These are phyloP conservation scores for Oryza glaberrima DNA, from an alignment of 176 grass and related monocot species.

Conservation along the genomic window DNA sequence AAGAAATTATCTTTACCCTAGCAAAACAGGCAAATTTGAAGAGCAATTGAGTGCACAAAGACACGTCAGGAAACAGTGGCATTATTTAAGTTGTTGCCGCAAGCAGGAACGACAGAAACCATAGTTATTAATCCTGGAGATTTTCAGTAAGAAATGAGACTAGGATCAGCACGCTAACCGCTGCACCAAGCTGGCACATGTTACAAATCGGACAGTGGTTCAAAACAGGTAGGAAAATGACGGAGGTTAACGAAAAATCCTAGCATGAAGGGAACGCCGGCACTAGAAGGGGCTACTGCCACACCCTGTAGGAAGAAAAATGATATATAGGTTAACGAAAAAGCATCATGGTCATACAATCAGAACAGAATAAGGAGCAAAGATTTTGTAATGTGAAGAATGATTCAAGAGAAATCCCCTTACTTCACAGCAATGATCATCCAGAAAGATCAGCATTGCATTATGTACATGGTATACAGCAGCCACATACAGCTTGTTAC, in stretches of 20 bases:
- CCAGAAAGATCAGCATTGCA: slow-evolving; percentile 12
- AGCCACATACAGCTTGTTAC: slow-evolving; percentile 23
- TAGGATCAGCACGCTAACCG: too few relatives aligned
- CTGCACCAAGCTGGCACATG: slow-evolving; percentile 3
- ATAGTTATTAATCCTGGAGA: slow-evolving; percentile 30
- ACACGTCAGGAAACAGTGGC: not conserved
- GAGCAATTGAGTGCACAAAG: not conserved
- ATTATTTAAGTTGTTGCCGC: not conserved
- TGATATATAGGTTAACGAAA: not conserved
- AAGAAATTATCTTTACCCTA: not conserved
- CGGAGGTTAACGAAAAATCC: not conserved
- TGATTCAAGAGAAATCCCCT: slow-evolving; percentile 14
- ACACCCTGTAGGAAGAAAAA: slow-evolving; percentile 33
- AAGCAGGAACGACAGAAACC: not conserved
- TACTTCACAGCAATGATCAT: slow-evolving; percentile 30
- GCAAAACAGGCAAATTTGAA: not conserved
- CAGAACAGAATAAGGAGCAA: not conserved
- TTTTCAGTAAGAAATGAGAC: not conserved
- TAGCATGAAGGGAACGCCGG: not conserved
- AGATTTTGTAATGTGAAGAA: not conserved
- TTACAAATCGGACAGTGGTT: slow-evolving; percentile 17
- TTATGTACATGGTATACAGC: slow-evolving; percentile 41
- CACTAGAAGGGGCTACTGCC: slow-evolving; percentile 18
- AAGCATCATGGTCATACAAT: not conserved
- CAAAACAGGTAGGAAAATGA: slow-evolving; percentile 3